Conservation (phyloP, 2,329 filamentous ascomycete species). For the Diaporthe caulivora region DNA sequence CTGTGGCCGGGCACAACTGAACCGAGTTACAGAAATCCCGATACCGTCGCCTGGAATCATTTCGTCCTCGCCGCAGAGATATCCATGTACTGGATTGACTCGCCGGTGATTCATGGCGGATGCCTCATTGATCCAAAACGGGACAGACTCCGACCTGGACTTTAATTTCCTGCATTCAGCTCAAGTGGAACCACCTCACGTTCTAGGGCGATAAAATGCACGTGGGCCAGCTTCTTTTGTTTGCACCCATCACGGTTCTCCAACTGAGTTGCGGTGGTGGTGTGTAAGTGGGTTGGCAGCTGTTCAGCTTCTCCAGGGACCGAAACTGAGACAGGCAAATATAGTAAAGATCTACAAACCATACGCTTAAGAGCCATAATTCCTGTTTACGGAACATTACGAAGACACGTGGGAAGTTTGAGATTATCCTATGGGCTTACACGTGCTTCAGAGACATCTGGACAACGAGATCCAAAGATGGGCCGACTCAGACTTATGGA, state of each 20-base stretch:
- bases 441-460: not conserved
- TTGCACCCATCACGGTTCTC: not conserved
- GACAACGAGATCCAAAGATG: not conserved
- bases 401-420: not conserved
- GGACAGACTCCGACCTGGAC: not conserved
- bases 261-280: not conserved
- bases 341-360: constrained; percentile 3
- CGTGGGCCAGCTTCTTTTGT: not conserved
- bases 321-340: not conserved
- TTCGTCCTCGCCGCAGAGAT: not conserved
- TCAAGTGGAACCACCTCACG: not conserved
- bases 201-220: not conserved
- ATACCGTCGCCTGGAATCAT: not conserved
- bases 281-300: not conserved
- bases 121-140: not conserved
- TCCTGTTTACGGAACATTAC: not conserved
- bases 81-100: not conserved
- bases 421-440: not conserved
- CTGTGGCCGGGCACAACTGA: not conserved
- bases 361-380: not conserved
- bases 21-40: not conserved
- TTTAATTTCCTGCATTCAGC: not conserved
- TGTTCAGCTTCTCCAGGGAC: not conserved
- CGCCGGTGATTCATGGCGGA: not conserved
- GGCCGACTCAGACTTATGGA: not conserved